Evolutionary conservation across 1,284 basidiomycete species (phyloP), one percentile per base, ranked within the genome.

Genomic region (Marasmius oreades): DNA sequence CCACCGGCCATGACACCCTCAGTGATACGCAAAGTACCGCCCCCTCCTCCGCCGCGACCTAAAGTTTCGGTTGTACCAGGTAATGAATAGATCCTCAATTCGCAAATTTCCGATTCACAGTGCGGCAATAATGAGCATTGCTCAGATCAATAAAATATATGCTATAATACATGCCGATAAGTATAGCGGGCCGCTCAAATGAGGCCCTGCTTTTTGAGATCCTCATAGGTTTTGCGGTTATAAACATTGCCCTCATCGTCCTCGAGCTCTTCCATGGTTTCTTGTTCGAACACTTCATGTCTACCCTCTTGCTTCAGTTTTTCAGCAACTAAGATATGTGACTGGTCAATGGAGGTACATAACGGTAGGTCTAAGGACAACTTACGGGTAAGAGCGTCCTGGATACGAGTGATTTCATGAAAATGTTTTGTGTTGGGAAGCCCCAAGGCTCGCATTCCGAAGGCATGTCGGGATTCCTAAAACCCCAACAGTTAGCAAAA

Each of bases 401-500:
- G 90, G 62, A 99, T 99, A 53, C 90, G 85, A 20, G 95, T 99
- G 61, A 99, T 98, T 71, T 98, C 96, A 66, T 97, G 93, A 78
- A 99, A 99, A 73, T 99, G 97, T 70, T 96, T 96, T 1, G 95
- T 98, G 65, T 98, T 99, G 1, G 97, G 97, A 61, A 99, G 77
- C 16, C 97, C 97, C 28, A 99, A 79, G 3, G 97, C 96, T 42
- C 95, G 88, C 94, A 99, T 98, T 28, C 96, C 97, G 64, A 98
- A 99, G 1, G 96, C 93, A 74, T 99, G 97, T 55, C 95, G 81
- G 37, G 92, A 91, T 78, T 99, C 97, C 81, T 93, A 73, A 60
- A 64, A 68, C 61, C n/a, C n/a, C 39, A 50, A 48, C n/a, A 59
- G 52, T 56, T 36, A 62, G 61, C 50, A 62, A 55, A 56, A 43